Percentiles rank a stretch among this genome's conserved stretches.
Evolutionary conservation across 495 filamentous ascomycete genomes (phyloP).

Genomic region (Chlorociboria aeruginascens): DNA sequence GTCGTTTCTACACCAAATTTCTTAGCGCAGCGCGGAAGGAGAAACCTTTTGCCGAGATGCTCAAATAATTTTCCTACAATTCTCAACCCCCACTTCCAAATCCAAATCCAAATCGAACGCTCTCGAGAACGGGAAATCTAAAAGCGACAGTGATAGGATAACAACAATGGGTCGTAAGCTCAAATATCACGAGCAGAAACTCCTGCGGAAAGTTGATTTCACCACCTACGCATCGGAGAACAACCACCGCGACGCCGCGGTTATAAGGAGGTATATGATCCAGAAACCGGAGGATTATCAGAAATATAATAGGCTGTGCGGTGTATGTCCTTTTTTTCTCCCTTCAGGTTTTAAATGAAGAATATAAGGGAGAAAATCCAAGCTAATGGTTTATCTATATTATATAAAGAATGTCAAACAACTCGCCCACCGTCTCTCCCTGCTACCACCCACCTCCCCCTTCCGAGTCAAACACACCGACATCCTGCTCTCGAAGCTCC

Average conservation of each 20-base stretch:
- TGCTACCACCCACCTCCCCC: slow-evolving; percentile 66
- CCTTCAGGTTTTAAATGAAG: not conserved
- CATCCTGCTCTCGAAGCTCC: slow-evolving; percentile 77
- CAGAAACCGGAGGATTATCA: slow-evolving; percentile 75
- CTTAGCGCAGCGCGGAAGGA: not conserved
- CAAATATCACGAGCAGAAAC: slow-evolving; percentile 75
- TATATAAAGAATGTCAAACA: slow-evolving; percentile 54
- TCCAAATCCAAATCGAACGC: not conserved
- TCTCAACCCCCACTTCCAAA: not conserved
- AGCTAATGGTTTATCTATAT: not conserved
- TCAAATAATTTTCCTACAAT: slow-evolving; percentile 11
- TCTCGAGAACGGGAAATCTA: not conserved
- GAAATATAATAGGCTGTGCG: slow-evolving; percentile 81
- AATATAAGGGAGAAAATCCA: not conserved
- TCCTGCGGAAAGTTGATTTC: slow-evolving; percentile 88
- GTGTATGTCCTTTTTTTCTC: slow-evolving; percentile 29
- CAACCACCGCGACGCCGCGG: slow-evolving; percentile 65
- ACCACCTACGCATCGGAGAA: slow-evolving; percentile 84
- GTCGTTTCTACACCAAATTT: slow-evolving; percentile 2
- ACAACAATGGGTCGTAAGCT: slow-evolving; percentile 71
- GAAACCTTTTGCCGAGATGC: slow-evolving; percentile 7
- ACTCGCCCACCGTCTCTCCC: slow-evolving; percentile 73
- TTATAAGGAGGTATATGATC: slow-evolving; percentile 79
- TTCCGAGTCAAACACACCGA: slow-evolving; percentile 69
- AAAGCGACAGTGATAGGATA: not conserved